phyloP scores from a whole-genome alignment of 495 filamentous ascomycete genomes.

The Neurospora terricola region DNA sequence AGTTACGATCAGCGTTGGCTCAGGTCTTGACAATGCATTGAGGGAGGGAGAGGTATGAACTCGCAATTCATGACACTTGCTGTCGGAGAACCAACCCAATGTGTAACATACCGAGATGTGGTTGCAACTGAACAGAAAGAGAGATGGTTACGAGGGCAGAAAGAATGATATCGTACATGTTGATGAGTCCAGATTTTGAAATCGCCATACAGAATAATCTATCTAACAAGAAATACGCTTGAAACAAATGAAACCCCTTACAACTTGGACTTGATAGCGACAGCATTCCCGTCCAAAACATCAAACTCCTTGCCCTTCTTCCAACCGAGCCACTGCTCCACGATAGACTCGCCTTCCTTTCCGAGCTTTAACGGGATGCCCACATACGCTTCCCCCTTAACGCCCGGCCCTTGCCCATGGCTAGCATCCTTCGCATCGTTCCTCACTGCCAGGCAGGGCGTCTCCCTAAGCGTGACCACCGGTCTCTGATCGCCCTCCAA shows the following conservation, averaged over 20 bases:
- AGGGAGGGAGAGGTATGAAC: background rate
- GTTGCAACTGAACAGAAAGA: background rate
- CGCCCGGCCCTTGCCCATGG: constrained; percentile 38
- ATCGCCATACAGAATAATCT: background rate
- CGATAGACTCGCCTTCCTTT: constrained; percentile 56
- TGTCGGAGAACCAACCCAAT: background rate
- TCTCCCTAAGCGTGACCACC: constrained; percentile 54
- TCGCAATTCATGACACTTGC: background rate
- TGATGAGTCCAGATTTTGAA: background rate
- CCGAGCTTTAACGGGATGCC: constrained; percentile 52
- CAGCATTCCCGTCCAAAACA: constrained; percentile 44
- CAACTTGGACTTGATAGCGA: background rate
- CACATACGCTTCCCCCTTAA: constrained; percentile 52
- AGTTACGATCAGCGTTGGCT: background rate
- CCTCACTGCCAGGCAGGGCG: constrained; percentile 50
- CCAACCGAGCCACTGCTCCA: constrained; percentile 75
- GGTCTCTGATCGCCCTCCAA: constrained; percentile 64
- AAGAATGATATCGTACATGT: background rate
- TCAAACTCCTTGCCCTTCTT: constrained; percentile 57
- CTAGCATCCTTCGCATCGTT: constrained; percentile 20
- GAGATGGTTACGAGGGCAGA: background rate
- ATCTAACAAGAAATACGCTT: background rate
- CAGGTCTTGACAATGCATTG: background rate
- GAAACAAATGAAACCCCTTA: too few relatives aligned
- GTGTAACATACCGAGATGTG: background rate